Evolutionary conservation across 768 basidiomycete species (phyloP).

Genomic region (Leccinum variicolor): DNA sequence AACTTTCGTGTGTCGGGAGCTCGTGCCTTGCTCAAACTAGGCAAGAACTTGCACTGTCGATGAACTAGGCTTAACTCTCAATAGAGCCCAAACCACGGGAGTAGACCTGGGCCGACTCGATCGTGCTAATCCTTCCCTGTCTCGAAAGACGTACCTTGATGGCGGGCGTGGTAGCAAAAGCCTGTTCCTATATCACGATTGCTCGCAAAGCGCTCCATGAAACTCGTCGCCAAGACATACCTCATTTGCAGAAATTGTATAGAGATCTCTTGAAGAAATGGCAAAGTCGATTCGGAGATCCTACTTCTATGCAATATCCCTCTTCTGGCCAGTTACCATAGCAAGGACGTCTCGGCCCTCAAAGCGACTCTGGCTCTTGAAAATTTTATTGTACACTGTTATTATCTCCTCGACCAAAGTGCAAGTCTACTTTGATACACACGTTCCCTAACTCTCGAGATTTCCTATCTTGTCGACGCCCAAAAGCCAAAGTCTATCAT

Average conservation of each 20-base stretch:
- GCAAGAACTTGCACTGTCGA: slow-evolving; percentile 76
- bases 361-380: slow-evolving; percentile 73
- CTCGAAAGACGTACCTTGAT: slow-evolving; percentile 47
- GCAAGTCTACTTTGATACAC: slow-evolving; percentile 73
- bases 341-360: slow-evolving; percentile 72
- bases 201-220: too few relatives aligned
- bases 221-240: slow-evolving; percentile 76
- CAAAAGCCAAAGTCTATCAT: slow-evolving; percentile 60
- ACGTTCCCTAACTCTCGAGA: slow-evolving; percentile 65
- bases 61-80: slow-evolving; percentile 68
- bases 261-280: slow-evolving; percentile 55
- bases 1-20: too few relatives aligned
- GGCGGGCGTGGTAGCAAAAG: slow-evolving; percentile 38
- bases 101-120: slow-evolving; percentile 47
- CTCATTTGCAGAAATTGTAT: slow-evolving; percentile 56
- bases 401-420: slow-evolving; percentile 84
- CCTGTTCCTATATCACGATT: too few relatives aligned
- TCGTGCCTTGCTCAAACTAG: slow-evolving; percentile 25
- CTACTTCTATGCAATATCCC: slow-evolving; percentile 60
- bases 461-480: slow-evolving; percentile 89
- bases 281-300: slow-evolving; percentile 36
- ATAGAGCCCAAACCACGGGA: slow-evolving; percentile 75
- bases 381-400: slow-evolving; percentile 52
- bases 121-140: slow-evolving; percentile 22
- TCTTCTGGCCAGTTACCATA: slow-evolving; percentile 56